Conservation (phyloP, 83 land plant genomes). For the Picea abies region DNA sequence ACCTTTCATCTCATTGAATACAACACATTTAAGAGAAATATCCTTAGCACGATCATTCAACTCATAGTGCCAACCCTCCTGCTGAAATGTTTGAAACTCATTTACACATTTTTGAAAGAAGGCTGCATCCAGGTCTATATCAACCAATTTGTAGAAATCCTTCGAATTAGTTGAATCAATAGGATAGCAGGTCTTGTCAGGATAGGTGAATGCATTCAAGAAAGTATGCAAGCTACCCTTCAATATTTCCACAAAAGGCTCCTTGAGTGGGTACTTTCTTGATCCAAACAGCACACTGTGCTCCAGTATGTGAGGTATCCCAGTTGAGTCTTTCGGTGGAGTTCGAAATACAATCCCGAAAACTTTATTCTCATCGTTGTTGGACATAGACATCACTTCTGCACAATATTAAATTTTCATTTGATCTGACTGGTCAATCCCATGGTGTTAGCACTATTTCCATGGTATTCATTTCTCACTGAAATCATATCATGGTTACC, state of each 20-base stretch:
- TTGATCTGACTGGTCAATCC: conserved; percentile 67
- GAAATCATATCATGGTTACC: conserved; percentile 49
- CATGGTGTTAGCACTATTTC: conserved; percentile 78
- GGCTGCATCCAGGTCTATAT: too few relatives aligned
- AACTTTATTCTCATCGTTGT: too few relatives aligned
- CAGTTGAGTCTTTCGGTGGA: conserved; percentile 78
- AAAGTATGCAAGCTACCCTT: conserved; percentile 97
- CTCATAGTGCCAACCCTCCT: too few relatives aligned
- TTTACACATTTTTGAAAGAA: too few relatives aligned
- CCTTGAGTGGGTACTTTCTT: conserved; percentile 96
- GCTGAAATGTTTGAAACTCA: too few relatives aligned
- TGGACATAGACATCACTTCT: conserved; percentile 13
- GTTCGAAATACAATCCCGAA: too few relatives aligned
- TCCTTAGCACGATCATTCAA: too few relatives aligned
- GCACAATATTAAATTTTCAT: conserved; percentile 68
- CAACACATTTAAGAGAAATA: background rate
- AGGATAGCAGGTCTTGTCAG: too few relatives aligned
- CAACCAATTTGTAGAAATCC: background rate
- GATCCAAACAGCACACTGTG: conserved; percentile 99
- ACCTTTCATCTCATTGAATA: too few relatives aligned
- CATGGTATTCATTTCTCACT: conserved; percentile 77
- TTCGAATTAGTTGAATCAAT: too few relatives aligned
- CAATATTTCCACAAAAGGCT: conserved; percentile 95
- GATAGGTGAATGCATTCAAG: background rate
- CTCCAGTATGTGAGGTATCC: conserved; percentile 97